These are phyloP conservation scores for Colletotrichum cuscutae DNA, from an alignment of 2,329 filamentous ascomycete genomes.

Conservation along the genomic window DNA sequence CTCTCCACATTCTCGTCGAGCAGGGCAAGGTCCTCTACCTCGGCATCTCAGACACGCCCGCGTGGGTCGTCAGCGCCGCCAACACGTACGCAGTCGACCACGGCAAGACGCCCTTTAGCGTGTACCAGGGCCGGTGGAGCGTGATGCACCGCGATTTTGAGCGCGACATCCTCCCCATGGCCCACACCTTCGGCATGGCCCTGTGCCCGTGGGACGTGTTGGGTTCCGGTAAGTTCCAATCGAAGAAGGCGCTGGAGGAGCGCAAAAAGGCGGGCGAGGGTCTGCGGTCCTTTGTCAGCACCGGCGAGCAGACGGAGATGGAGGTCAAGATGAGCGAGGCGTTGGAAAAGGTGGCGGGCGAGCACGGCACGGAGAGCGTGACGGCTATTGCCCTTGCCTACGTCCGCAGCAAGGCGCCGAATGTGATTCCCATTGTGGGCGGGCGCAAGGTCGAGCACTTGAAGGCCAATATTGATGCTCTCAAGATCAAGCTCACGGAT, in stretches of 20 bases:
- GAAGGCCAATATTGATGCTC: constrained; percentile 65
- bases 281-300: constrained; percentile 41
- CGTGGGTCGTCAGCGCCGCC: constrained; percentile 51
- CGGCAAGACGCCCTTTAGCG: constrained; percentile 48
- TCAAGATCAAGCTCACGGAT: constrained; percentile 59
- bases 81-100: constrained; percentile 50
- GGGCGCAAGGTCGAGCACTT: constrained; percentile 64
- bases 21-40: constrained; percentile 54
- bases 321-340: constrained; percentile 64
- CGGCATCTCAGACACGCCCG: constrained; percentile 51
- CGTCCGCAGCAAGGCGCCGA: constrained; percentile 59
- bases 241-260: constrained; percentile 46
- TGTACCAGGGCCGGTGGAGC: constrained; percentile 54
- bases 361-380: constrained; percentile 65
- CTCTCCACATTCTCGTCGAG: constrained; percentile 52
- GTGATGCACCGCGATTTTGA: constrained; percentile 48
- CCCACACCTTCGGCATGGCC: constrained; percentile 56
- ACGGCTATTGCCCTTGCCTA: constrained; percentile 69
- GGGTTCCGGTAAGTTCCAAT: constrained; percentile 63
- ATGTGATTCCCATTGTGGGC: constrained; percentile 65
- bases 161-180: constrained; percentile 55
- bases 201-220: constrained; percentile 70
- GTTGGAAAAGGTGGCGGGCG: constrained; percentile 68
- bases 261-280: constrained; percentile 50
- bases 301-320: constrained; percentile 53